phyloP scores from a whole-genome alignment of 352 stramenopile species.

The Globisporangium cylindrosporum region DNA sequence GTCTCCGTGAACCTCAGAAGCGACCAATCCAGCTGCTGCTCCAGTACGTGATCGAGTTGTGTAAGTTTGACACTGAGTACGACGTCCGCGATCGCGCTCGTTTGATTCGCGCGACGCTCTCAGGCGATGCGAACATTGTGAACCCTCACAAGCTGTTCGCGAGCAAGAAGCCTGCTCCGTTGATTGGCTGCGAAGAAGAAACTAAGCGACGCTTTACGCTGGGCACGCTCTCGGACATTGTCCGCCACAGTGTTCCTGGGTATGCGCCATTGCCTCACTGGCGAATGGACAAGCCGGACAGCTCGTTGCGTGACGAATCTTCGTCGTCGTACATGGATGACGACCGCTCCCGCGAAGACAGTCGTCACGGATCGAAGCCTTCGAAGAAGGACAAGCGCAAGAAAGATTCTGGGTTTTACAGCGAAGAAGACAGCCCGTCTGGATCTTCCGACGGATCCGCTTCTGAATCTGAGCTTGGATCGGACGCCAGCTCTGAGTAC shows the following conservation, averaged over 20 bases:
- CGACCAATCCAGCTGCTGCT: conserved; percentile 77
- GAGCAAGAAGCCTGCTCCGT: conserved; percentile 73
- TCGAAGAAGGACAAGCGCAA: conserved; percentile 27
- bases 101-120: conserved; percentile 73
- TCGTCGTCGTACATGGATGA: conserved; percentile 38
- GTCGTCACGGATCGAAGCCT: conserved; percentile 15
- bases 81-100: conserved; percentile 91
- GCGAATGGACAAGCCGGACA: conserved; percentile 63
- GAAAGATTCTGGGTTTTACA: conserved; percentile 65
- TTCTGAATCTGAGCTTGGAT: conserved; percentile 32
- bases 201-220: conserved; percentile 77
- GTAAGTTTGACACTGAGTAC: conserved; percentile 91
- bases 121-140: conserved; percentile 51
- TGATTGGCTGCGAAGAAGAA: conserved; percentile 75
- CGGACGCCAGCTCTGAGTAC: conserved; percentile 40
- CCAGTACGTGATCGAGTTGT: conserved; percentile 91
- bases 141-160: conserved; percentile 77
- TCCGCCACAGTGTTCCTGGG: conserved; percentile 81
- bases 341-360: conserved; percentile 20
- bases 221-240: conserved; percentile 84
- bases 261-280: conserved; percentile 79
- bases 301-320: conserved; percentile 70
- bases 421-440: conserved; percentile 48
- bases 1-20: conserved; percentile 64
- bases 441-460: conserved; percentile 32